Percentiles rank a stretch among this genome's conserved stretches.
Conservation (phyloP, 2,329 filamentous ascomycete species). For the Periconia digitata region DNA sequence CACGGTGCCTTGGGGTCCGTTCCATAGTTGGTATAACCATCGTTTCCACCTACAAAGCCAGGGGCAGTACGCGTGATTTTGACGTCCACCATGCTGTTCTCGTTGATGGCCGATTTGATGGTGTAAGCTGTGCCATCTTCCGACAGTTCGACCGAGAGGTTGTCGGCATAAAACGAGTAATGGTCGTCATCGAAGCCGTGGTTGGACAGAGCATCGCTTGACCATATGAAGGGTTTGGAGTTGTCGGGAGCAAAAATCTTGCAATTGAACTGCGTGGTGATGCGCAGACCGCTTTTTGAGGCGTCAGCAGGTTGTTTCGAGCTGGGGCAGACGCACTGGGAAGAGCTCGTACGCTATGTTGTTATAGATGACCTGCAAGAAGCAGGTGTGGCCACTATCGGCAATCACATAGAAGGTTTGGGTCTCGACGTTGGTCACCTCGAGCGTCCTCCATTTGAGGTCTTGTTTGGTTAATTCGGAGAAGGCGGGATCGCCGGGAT, state of each 20-base stretch:
- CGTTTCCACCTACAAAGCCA: constrained; percentile 80
- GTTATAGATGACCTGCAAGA: constrained; percentile 95
- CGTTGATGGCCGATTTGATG: constrained; percentile 87
- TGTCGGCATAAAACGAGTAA: constrained; percentile 81
- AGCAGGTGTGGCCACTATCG: constrained; percentile 73
- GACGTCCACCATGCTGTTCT: constrained; percentile 79
- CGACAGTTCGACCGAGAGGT: constrained; percentile 81
- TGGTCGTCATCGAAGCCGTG: constrained; percentile 83
- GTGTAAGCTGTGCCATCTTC: constrained; percentile 80
- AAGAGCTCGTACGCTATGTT: constrained; percentile 76
- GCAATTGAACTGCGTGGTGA: constrained; percentile 89
- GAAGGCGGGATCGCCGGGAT: constrained; percentile 75
- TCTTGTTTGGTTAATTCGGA: constrained; percentile 77
- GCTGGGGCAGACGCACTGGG: neutral
- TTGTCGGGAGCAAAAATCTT: constrained; percentile 83
- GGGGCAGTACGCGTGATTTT: constrained; percentile 75
- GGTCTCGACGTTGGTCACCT: constrained; percentile 89
- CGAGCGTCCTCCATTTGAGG: constrained; percentile 78
- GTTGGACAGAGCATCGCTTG: constrained; percentile 75
- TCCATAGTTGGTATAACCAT: constrained; percentile 82
- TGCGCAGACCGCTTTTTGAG: constrained; percentile 75
- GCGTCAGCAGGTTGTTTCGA: constrained; percentile 14
- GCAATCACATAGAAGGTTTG: constrained; percentile 90
- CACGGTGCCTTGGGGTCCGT: constrained; percentile 85
- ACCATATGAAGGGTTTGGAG: constrained; percentile 78